Evolutionary conservation across 2,329 filamentous ascomycete genomes (phyloP), one percentile per base, ranked within the genome.

Genomic region (Sordariomycetes sp.): DNA sequence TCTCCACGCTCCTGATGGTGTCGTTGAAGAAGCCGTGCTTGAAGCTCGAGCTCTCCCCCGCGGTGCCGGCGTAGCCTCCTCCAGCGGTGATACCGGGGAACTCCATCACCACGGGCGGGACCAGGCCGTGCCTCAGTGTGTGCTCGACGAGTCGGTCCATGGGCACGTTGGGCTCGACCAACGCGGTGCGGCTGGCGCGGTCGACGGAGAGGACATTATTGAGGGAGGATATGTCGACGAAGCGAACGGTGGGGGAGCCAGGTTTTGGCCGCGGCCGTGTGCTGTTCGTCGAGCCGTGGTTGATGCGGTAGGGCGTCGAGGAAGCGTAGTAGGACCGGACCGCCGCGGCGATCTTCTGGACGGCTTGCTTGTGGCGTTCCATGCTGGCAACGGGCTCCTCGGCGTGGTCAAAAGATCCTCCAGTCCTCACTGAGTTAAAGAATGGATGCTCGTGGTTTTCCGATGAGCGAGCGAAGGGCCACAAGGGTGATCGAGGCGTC

Each of bases 251-350:
- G 24, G 46, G 34, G 14, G 40, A 45, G 35, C 48, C 46, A 26
- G 44, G 33, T 2, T 59, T 39, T 54, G 59, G 41, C 46, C 51
- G 39, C 46, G 70, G 69, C 5, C 70, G 75, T 30, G 83, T 87
- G 50, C 73, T 81, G 63, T 87, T 87, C 34, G 83, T 86, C 26
- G 76, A 79, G 46, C 82, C 83, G 63, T 87, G 82, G 54, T 70
- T 78, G 61, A 88, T 85, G 42, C 82, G 75, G 63, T 82, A 88
- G 16, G 79, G 72, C 49, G 66, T 58, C 31, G 57, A 53, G 31
- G 59, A 53, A 39, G 63, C 57, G 50, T 66, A 72, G 53, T 65
- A 66, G 48, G 56, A 46, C 38, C 63, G 61, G 32, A 72, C 66
- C 6, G 66, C 55, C 18, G 59, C 43, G 29, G 70, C 60, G 40